phyloP scores from a whole-genome alignment of 2,329 filamentous ascomycete genomes.

The Fusarium agapanthi region DNA sequence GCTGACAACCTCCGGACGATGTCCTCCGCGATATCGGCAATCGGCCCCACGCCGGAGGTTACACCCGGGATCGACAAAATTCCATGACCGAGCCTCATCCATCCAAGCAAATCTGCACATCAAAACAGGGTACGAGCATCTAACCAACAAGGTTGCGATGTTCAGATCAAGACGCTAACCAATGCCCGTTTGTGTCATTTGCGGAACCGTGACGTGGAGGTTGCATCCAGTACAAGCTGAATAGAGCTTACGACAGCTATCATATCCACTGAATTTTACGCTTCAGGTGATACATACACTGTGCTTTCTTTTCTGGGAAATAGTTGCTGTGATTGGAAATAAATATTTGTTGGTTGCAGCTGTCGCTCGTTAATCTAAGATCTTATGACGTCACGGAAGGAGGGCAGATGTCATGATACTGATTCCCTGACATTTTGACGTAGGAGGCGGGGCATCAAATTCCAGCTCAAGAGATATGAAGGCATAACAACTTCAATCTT shows the following conservation, averaged over 20 bases:
- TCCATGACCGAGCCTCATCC: slow-evolving; percentile 24
- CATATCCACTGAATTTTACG: background rate
- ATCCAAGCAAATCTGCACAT: background rate
- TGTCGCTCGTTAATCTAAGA: slow-evolving; percentile 10
- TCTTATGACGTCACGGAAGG: slow-evolving; percentile 20
- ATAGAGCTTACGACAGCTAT: background rate
- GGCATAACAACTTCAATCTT: background rate
- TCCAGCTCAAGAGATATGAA: slow-evolving; percentile 7
- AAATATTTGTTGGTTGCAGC: background rate
- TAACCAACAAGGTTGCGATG: background rate
- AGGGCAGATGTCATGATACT: slow-evolving; percentile 18
- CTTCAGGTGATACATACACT: background rate
- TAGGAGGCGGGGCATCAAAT: slow-evolving; percentile 32
- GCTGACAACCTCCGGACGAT: slow-evolving; percentile 7
- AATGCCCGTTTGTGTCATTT: slow-evolving; percentile 6
- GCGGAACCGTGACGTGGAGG: slow-evolving; percentile 25
- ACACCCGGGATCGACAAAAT: slow-evolving; percentile 23
- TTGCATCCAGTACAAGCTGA: background rate
- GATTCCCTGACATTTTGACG: slow-evolving; percentile 27
- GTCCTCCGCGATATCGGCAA: slow-evolving; percentile 8
- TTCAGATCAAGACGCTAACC: background rate
- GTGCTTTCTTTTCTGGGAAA: background rate
- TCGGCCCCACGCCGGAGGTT: slow-evolving; percentile 29
- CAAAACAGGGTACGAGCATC: slow-evolving; percentile 7
- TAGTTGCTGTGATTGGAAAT: background rate